Base-by-base conservation (phyloP, 768 basidiomycete species). In the Floccularia luteovirens region DNA sequence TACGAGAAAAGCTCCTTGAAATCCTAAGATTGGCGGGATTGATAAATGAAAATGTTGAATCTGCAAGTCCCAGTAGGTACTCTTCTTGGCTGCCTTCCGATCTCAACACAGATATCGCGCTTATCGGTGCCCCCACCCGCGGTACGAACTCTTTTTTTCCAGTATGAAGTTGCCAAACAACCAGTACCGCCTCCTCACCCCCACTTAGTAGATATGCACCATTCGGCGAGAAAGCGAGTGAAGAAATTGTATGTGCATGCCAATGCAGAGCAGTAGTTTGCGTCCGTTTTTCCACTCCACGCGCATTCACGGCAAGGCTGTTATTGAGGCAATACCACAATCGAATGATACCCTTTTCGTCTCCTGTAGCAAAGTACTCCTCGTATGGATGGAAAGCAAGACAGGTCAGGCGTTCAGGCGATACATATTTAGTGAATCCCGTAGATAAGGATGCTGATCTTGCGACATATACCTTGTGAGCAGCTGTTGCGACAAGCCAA, bases 321-420 rank as follows among this genome's bases (percentile, higher is more conserved):
- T 83, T 75, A 45, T 82, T 76, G 13, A 94, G 70, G 59, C 90
- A 94, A 57, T 96, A 92, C 92, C 94, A 98, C 5, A 98, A 57
- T 24, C 89, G 74, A 34, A 99, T 83, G 47, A 75, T 69, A 40
- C 96, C 96, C 46, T 79, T 79, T 16, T 66, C 69, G 52, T 98
- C 93, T 19, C 96, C 96, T 0, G 94, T 96, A 2, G 91, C 96
- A 57, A 98, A 96, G 60, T 87, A 93, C 41, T 93, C 89, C 46
- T 96, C 84, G 37, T 67, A 70, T 2, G 94, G 94, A 57, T 94
- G 90, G 56, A 88, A 86, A 4, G 87, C 78, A 31, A 96, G 67
- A 56, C 87, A 90, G 1, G 87, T 91, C 43, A 97, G 66, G 20
- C 60, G 63, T 42, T 94, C 87, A 1, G 84, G 76, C 33, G 86